Evolutionary conservation across 352 stramenopile genomes (phyloP), one percentile per base, ranked within the genome.

Genomic region (Pythium utonaiense): DNA sequence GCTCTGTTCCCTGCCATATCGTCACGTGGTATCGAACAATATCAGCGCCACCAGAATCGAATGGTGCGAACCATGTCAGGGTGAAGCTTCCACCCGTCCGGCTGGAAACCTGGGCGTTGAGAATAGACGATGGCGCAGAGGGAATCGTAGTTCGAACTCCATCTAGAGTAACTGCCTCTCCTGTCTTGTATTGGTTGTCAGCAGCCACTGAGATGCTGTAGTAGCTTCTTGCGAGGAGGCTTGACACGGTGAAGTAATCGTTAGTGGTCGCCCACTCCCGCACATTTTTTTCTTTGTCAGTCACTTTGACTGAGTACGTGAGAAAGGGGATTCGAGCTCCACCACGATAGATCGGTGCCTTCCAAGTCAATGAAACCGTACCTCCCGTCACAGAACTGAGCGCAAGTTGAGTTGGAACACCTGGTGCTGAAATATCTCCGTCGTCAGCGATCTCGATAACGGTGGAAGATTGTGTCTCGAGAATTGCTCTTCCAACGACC

Each of bases 361-460:
- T 6, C 78, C 78, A 88, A 14, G 33, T 68, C 30, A 75, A 19
- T 6, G 38, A 51, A 13, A 80, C 34, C 16, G 55, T 57, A 41
- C 76, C 74, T 1, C 78, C 78, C 3, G 66, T 80, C 12, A 70
- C 16, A 0, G 36, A 30, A 25, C 27, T 36, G 6, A 52, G 40
- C 7, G 50, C 50, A 30, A 85, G 16, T 6, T 24, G 42, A 19
- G 56, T 69, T 0, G 67, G 64, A 6, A 59, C 22, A 36, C 66
- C 62, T 0, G 78, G 77, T 31, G 70, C 52, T 1, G 78, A 88
- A 0, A 65, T 50, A 42, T 88, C 78, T 22, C 74, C 73, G 44
- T 88, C 78, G 53, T 88, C 78, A 0, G 71, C 16, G 22, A 88
- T 82, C 6, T 80, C 62, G 14, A 88, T 38, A n/a, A 66, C 27